Evolutionary conservation across 306 rosid species (phyloP).

Genomic region (Begonia peltatifolia): DNA sequence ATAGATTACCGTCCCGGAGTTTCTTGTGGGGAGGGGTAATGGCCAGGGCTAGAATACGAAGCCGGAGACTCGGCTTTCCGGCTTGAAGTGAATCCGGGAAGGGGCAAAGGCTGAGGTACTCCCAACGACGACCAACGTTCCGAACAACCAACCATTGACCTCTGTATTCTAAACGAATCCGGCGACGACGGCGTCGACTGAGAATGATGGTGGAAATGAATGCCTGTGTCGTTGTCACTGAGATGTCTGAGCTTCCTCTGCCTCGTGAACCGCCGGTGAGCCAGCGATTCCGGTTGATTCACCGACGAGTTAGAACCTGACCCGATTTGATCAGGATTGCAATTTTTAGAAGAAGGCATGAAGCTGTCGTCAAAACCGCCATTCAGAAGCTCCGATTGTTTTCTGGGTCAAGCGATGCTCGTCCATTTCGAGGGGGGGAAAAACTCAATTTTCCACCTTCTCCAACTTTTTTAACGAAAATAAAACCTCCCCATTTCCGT

Average conservation of each 20-base stretch:
- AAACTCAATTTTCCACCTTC: no score
- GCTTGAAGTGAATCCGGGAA: constrained; percentile 29
- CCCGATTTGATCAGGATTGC: background rate
- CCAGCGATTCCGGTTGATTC: constrained; percentile 1
- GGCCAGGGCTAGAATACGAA: constrained; percentile 6
- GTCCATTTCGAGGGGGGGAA: no score
- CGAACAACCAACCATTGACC: constrained; percentile 10
- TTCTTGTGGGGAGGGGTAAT: constrained; percentile 17
- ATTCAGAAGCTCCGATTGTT: no score
- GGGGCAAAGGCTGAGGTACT: constrained; percentile 50
- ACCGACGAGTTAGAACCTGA: constrained; percentile 1
- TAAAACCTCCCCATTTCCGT: no score
- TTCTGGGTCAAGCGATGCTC: no score
- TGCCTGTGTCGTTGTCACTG: constrained; percentile 21
- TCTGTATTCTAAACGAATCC: constrained; percentile 15
- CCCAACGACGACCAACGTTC: constrained; percentile 35
- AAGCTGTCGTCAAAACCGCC: no score
- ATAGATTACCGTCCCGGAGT: constrained; percentile 26
- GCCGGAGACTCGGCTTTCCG: constrained; percentile 21
- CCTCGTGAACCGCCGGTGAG: constrained; percentile 49
- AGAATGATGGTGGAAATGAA: constrained; percentile 10
- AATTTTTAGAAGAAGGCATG: background rate
- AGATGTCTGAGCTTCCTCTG: constrained; percentile 48
- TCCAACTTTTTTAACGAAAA: no score
- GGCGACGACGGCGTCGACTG: constrained; percentile 37